These are phyloP conservation scores for Ascochyta lentis DNA, from an alignment of 2,329 filamentous ascomycete genomes.

Conservation along the genomic window DNA sequence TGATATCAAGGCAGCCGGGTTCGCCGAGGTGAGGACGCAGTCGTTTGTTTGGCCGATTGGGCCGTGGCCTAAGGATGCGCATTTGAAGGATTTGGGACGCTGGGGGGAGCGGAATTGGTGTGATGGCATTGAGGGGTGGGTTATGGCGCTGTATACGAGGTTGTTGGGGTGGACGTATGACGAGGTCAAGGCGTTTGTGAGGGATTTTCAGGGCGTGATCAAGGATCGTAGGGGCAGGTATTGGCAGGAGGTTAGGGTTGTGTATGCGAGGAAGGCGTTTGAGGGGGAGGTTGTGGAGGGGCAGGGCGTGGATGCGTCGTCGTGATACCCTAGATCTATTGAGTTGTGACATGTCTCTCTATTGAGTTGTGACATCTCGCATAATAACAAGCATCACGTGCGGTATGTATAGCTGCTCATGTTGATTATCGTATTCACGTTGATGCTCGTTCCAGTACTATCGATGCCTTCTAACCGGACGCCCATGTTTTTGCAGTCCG, in stretches of 20 bases:
- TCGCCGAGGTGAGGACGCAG: slow-evolving; percentile 35
- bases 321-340: neutral
- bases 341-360: neutral
- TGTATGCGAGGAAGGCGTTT: slow-evolving; percentile 37
- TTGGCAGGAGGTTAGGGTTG: slow-evolving; percentile 49
- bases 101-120: slow-evolving; percentile 51
- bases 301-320: neutral
- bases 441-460: slow-evolving; percentile 9
- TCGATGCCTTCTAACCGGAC: neutral
- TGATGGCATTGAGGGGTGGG: slow-evolving; percentile 52
- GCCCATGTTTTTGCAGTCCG: too few species aligned
- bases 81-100: slow-evolving; percentile 43
- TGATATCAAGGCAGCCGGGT: slow-evolving; percentile 33
- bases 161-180: slow-evolving; percentile 46
- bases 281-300: slow-evolving; percentile 16
- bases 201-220: slow-evolving; percentile 40
- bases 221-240: slow-evolving; percentile 47
- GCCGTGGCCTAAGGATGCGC: slow-evolving; percentile 40
- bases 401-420: neutral
- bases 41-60: slow-evolving; percentile 45
- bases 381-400: neutral
- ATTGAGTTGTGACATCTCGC: neutral
- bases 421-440: slow-evolving; percentile 19
- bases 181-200: slow-evolving; percentile 45
- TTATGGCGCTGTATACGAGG: slow-evolving; percentile 50